These are phyloP conservation scores for Cairneyella variabilis DNA, from an alignment of 495 filamentous ascomycete species.

Conservation along the genomic window DNA sequence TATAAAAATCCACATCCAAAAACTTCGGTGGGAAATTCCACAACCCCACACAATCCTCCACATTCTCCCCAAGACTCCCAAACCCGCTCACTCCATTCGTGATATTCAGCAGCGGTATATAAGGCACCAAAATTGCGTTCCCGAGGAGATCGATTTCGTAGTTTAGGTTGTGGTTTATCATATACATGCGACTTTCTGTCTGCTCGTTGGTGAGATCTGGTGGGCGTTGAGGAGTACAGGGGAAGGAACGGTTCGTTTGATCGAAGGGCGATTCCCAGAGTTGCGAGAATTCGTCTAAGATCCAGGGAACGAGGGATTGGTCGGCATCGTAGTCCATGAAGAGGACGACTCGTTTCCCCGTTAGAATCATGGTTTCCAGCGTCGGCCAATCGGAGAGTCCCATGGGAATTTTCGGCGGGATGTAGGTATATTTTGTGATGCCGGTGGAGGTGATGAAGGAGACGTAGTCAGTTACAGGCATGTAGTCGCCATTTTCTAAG, in stretches of 20 bases:
- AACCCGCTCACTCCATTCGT: slow-evolving; percentile 65
- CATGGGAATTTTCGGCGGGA: slow-evolving; percentile 65
- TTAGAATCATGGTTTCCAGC: slow-evolving; percentile 71
- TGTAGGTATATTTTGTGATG: slow-evolving; percentile 65
- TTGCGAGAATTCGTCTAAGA: slow-evolving; percentile 69
- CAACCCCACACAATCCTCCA: slow-evolving; percentile 57
- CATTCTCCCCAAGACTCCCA: slow-evolving; percentile 68
- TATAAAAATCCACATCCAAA: slow-evolving; percentile 89
- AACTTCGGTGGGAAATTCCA: slow-evolving; percentile 85
- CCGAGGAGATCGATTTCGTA: slow-evolving; percentile 55
- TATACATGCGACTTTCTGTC: slow-evolving; percentile 58
- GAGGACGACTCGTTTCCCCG: slow-evolving; percentile 47
- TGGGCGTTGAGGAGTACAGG: slow-evolving; percentile 68
- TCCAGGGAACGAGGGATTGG: slow-evolving; percentile 71
- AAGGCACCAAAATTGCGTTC: slow-evolving; percentile 64
- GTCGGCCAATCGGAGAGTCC: slow-evolving; percentile 78
- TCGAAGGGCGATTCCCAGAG: slow-evolving; percentile 80
- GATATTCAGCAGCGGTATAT: slow-evolving; percentile 59
- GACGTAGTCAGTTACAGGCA: slow-evolving; percentile 12
- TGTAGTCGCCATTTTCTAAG: slow-evolving; percentile 70
- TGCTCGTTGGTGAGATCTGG: slow-evolving; percentile 49
- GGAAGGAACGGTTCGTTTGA: slow-evolving; percentile 57
- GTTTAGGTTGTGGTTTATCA: slow-evolving; percentile 93
- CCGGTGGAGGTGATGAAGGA: slow-evolving; percentile 59
- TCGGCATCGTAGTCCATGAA: slow-evolving; percentile 81